Conservation (phyloP, 164 flowering plant genomes). For the Piper betle region DNA sequence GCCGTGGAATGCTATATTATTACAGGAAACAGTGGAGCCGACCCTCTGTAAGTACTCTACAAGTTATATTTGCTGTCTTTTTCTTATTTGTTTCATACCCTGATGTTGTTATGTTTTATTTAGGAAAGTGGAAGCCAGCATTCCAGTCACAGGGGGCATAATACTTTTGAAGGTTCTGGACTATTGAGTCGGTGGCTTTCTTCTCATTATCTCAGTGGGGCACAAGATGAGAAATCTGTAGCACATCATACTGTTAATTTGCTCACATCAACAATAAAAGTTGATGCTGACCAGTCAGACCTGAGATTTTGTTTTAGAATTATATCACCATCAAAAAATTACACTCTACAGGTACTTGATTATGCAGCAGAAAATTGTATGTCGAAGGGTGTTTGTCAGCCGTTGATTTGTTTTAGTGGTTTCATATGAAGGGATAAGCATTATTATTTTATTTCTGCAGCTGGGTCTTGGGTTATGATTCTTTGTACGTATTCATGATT, state of each 20-base stretch:
- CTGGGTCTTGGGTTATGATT: background rate
- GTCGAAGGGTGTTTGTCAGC: too few relatives aligned
- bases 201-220: conserved; percentile 84
- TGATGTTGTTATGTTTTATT: conserved; percentile 6
- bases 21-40: conserved; percentile 66
- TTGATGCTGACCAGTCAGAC: conserved; percentile 95
- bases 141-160: conserved; percentile 38
- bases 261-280: conserved; percentile 93
- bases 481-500: background rate
- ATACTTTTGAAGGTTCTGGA: conserved; percentile 75
- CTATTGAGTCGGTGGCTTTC: conserved; percentile 91
- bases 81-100: background rate
- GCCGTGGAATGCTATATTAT: conserved; percentile 90
- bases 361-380: background rate
- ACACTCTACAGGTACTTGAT: conserved; percentile 77
- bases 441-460: conserved; percentile 1
- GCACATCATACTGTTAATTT: conserved; percentile 94
- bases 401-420: background rate
- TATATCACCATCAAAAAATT: conserved; percentile 89
- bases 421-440: background rate
- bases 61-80: background rate
- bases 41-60: conserved; percentile 53
- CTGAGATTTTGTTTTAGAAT: conserved; percentile 93
- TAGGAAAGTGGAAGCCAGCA: conserved; percentile 53
- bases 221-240: conserved; percentile 90